Base-by-base conservation (phyloP, 2,329 filamentous ascomycete species). In the Paraphaeosphaeria sporulosa region DNA sequence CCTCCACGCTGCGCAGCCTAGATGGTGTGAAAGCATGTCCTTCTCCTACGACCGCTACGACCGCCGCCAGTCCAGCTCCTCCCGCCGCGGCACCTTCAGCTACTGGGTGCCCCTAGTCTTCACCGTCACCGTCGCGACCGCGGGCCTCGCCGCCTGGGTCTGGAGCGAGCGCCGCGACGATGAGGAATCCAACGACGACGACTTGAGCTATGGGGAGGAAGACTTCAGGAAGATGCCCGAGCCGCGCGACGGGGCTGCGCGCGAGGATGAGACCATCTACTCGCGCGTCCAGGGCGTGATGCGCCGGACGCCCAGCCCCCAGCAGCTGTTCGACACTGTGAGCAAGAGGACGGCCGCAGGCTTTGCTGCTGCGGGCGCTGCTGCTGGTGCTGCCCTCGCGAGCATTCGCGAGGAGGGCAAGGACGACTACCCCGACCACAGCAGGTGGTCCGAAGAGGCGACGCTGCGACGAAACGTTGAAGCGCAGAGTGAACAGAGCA, bases 31-130 rank as follows among this genome's bases (percentile, higher is more conserved):
- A 44, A 68, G 52, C 59, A 77, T 77, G 74, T 73, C 70, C 64
- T 77, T 77, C 69, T 74, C 74, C 65, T 87, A 89, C 85, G 87
- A 91, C 81, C 83, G 83, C 72, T 76, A 76, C 68, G 73, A 76
- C 65, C 76, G 76, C 64, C 76, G 85, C 71, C 87, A 76, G 64
- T 63, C 87, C 70, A 83, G 85, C 76, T 85, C 82, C 84, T 78
- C 76, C 76, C 86, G 80, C 83, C 77, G 79, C 71, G 78, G 77
- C 75, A 85, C 87, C 67, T 87, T 92, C 80, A 87, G 89, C 73
- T 94, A 96, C 81, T 97, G 94, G 92, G 87, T 97, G 61, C 94
- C 94, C 64, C 85, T 98, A 58, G 90, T 89, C 66, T 80, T 97
- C 65, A 97, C 94, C 52, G 88, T 96, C 60, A 94, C 93, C 49